Base-by-base conservation (phyloP, 345 rosid genomes). In the Salix arbutifolia region DNA sequence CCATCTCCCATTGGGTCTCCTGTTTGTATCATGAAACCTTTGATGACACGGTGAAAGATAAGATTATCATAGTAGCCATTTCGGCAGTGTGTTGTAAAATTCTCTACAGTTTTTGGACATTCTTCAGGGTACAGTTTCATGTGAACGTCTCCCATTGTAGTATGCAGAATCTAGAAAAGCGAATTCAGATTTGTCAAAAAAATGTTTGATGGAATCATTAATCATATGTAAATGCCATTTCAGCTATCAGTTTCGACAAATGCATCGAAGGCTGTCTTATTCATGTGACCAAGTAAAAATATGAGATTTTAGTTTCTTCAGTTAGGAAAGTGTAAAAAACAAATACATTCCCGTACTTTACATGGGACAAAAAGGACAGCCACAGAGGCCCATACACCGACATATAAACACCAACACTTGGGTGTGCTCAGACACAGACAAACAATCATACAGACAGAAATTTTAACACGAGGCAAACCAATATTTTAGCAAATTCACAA, bases 1-100 rank as follows among this genome's bases (percentile, higher is more conserved):
- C 99, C 99, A 85, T 96, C 99, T 53, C 99, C 99, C 77, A 96
- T 84, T 71, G 99, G 98, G 79, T 96, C 99, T 74, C 99, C 99
- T 28, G 98, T 91, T 78, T 96, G 99, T 82, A 94, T 77, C 99
- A 96, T 96, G 88, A 96, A 96, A 75, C 99, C 99, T 82, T 85
- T 94, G 86, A 96, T 94, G 68, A 94, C 97, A 28, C 97, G 93
- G 75, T 96, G 99, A 80, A 96, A 94, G 53, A 96, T 91, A 77
- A 92, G 97, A 84, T 96, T 96, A 81, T 94, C 98, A 75, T 92
- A 96, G 83, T 96, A 96, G 65, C 97, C 99, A 78, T 96, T 94
- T 64, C 94, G 84, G 77, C 99, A 93, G 81, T 96, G 98, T 67
- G 97, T 92, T 5, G 97, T 92, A 78, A 96, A 96, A 83, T 96